Evolutionary conservation across 495 filamentous ascomycete species (phyloP).

Genomic region (Penicillium canescens): DNA sequence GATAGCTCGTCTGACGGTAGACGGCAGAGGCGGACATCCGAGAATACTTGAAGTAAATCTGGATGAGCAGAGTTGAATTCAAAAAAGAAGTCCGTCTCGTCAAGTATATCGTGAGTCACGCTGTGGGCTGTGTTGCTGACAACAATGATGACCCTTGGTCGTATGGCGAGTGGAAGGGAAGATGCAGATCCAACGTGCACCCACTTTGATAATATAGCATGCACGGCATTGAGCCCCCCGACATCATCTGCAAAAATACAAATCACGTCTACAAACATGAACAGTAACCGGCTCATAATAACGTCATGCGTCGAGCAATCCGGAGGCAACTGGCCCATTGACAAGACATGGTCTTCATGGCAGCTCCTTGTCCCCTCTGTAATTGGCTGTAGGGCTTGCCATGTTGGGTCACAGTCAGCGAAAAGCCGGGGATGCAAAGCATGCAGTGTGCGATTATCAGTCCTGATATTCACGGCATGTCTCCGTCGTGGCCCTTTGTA

Average conservation of each 20-base stretch:
- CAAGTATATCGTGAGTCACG: neutral
- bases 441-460: slow-evolving; percentile 10
- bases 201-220: slow-evolving; percentile 5
- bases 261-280: slow-evolving; percentile 8
- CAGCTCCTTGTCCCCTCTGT: neutral
- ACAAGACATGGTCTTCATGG: slow-evolving; percentile 1
- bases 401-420: slow-evolving; percentile 9
- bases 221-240: slow-evolving; percentile 4
- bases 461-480: slow-evolving; percentile 4
- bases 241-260: slow-evolving; percentile 17
- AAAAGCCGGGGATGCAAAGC: slow-evolving; percentile 8
- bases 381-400: neutral
- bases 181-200: slow-evolving; percentile 3
- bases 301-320: slow-evolving; percentile 6
- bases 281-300: slow-evolving; percentile 6
- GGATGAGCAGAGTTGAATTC: neutral
- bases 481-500: slow-evolving; percentile 1
- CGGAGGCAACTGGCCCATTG: slow-evolving; percentile 1
- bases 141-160: slow-evolving; percentile 11
- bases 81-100: slow-evolving; percentile 7
- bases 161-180: neutral
- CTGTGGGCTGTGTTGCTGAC: neutral
- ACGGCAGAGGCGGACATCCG: slow-evolving; percentile 4
- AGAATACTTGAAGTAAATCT: slow-evolving; percentile 1
- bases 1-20: slow-evolving; percentile 4